Evolutionary conservation across 768 basidiomycete species (phyloP), one percentile per base, ranked within the genome.

Genomic region (Dentipellis sp.): DNA sequence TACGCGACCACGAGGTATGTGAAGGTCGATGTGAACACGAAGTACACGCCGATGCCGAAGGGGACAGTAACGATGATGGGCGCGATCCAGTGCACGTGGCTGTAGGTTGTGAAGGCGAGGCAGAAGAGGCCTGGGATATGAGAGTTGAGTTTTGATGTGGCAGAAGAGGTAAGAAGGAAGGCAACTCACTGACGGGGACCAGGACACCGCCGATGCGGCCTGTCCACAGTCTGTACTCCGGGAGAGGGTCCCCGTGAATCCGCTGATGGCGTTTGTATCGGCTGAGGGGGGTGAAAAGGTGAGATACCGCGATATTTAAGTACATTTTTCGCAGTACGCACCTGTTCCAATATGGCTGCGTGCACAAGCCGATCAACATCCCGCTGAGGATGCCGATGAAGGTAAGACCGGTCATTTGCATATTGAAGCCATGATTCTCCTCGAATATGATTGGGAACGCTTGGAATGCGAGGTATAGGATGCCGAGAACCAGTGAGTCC

Each of bases 21-120:
- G 69, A 87, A 88, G 3, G 80, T 81, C 8, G 79, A 78, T 0
- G 83, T 82, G 70, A 86, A 91, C 42, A 82, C 80, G 59, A 80
- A 88, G 63, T 75, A 70, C 46, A 78, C 69, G 3, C 84, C 87
- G 1, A 78, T 71, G 21, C 81, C 80, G 58, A 82, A 78, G 4
- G 73, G 77, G 4, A 71, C 57, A 0, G 76, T 73, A 3, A 68
- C 72, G 55, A 79, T 64, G 59, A 79, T 72, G 14, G 76, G 76
- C 7, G 69, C 72, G 54, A 75, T 74, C 77, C 76, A 78, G 56
- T 74, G 77, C 0, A 81, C 74, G 8, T 64, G 63, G 2, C 62
- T 57, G 65, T 78, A 77, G 2, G 76, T 78, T 1, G 80, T 81
- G 59, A 80, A 80, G 2, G 80, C 81, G 53, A 83, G 74, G 68